phyloP scores from a whole-genome alignment of 805 yeast species.

The Suhomyces vadensis region DNA sequence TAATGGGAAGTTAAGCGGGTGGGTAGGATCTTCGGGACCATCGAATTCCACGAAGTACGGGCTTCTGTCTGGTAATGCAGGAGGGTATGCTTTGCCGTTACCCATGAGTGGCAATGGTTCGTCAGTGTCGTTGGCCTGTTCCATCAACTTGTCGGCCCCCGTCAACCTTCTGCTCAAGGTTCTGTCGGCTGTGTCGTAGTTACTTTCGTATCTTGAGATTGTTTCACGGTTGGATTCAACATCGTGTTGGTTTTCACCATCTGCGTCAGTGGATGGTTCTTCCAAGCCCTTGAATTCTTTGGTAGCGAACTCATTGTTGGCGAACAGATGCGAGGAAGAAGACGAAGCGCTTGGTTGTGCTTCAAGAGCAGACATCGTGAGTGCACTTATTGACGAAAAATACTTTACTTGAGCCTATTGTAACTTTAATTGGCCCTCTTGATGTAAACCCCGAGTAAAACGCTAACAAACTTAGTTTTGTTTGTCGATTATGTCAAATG shows the following conservation, averaged over 20 bases:
- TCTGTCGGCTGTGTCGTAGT: constrained; percentile 21
- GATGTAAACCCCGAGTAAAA: too few relatives aligned
- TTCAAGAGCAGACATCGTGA: not conserved
- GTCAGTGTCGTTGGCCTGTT: constrained; percentile 23
- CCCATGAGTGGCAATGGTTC: constrained; percentile 58
- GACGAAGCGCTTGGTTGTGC: not conserved
- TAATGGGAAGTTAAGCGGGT: constrained; percentile 68
- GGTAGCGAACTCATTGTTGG: not conserved
- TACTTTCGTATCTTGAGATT: constrained; percentile 22
- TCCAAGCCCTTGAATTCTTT: not conserved
- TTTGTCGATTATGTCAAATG: too few relatives aligned
- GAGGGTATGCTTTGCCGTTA: constrained; percentile 62
- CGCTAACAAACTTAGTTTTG: too few relatives aligned
- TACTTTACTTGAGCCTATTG: not conserved
- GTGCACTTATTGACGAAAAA: not conserved
- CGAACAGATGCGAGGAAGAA: not conserved
- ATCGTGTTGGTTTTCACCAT: not conserved
- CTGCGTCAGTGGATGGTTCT: not conserved
- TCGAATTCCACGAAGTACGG: constrained; percentile 68
- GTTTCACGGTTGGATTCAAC: constrained; percentile 23
- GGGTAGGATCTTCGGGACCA: constrained; percentile 76
- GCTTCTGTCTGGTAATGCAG: constrained; percentile 53
- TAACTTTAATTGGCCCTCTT: not conserved
- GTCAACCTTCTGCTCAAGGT: constrained; percentile 20
- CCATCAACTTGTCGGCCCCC: constrained; percentile 21